phyloP scores from a whole-genome alignment of 169 alveolate species.

The Plasmodium falciparum region DNA sequence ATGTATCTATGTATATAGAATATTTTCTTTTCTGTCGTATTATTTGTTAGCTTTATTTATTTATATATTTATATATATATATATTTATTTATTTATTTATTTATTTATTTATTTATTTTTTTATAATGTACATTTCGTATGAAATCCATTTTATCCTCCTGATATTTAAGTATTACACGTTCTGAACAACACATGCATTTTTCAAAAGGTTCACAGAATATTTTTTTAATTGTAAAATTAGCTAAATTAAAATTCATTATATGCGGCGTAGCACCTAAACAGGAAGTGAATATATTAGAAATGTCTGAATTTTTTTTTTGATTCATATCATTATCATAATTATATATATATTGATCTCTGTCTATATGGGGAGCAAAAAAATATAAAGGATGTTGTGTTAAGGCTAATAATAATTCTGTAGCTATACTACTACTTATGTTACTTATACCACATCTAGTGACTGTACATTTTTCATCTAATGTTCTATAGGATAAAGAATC shows the following conservation, averaged over 20 bases:
- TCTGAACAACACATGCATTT: slow-evolving; percentile 84
- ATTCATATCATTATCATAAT: background rate
- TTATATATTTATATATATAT: too few relatives aligned
- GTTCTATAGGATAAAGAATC: slow-evolving; percentile 76
- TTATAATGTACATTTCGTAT: slow-evolving; percentile 48
- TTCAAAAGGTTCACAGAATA: slow-evolving; percentile 78
- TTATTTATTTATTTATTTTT: background rate
- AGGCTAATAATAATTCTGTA: slow-evolving; percentile 79
- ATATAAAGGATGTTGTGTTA: slow-evolving; percentile 81
- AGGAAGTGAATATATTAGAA: slow-evolving; percentile 51
- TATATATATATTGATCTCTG: slow-evolving; percentile 41
- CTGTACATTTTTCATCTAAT: slow-evolving; percentile 83
- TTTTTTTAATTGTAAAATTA: slow-evolving; percentile 61
- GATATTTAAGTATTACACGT: slow-evolving; percentile 51
- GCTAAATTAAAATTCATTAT: slow-evolving; percentile 79
- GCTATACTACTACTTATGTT: slow-evolving; percentile 83
- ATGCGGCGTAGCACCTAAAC: slow-evolving; percentile 85
- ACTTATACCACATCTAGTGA: slow-evolving; percentile 80
- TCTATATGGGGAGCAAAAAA: slow-evolving; percentile 80
- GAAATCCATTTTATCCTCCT: slow-evolving; percentile 55
- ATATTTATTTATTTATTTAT: background rate
- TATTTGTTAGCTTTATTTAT: background rate
- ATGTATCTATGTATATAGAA: background rate
- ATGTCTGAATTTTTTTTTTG: background rate
- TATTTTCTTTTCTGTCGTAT: background rate